These are phyloP conservation scores for Sarocladium kiliense DNA, from an alignment of 2,329 filamentous ascomycete species.

Conservation along the genomic window DNA sequence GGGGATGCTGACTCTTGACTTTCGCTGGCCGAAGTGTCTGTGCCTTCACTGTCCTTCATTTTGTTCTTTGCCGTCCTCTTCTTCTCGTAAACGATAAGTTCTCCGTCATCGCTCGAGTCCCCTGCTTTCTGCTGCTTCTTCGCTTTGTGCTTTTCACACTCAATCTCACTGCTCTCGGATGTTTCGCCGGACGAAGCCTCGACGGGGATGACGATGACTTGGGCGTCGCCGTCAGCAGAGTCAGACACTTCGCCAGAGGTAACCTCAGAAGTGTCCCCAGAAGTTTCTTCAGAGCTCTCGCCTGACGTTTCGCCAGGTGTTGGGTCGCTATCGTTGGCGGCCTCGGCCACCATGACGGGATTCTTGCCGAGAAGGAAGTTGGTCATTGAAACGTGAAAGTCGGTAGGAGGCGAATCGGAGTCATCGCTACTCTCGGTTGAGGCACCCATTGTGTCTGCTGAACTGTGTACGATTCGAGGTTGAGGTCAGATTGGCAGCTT, in stretches of 20 bases:
- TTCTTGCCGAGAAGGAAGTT: slow-evolving; percentile 3
- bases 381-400: neutral
- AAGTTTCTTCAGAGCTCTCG: neutral
- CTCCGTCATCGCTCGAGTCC: neutral
- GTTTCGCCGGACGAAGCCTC: neutral
- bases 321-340: neutral
- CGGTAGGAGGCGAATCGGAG: neutral
- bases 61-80: neutral
- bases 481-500: no score
- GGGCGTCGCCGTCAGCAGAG: neutral
- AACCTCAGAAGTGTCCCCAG: neutral
- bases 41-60: neutral
- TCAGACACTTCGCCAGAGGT: neutral
- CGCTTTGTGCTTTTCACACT: neutral
- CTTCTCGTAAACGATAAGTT: neutral
- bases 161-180: neutral
- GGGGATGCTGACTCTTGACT: neutral
- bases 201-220: neutral
- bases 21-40: neutral
- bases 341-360: neutral
- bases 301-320: neutral
- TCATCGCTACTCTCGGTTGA: neutral
- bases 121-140: neutral
- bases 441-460: neutral
- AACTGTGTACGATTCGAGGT: no score